Evolutionary conservation across 495 filamentous ascomycete species (phyloP).

Genomic region (Entonaema liquescens): DNA sequence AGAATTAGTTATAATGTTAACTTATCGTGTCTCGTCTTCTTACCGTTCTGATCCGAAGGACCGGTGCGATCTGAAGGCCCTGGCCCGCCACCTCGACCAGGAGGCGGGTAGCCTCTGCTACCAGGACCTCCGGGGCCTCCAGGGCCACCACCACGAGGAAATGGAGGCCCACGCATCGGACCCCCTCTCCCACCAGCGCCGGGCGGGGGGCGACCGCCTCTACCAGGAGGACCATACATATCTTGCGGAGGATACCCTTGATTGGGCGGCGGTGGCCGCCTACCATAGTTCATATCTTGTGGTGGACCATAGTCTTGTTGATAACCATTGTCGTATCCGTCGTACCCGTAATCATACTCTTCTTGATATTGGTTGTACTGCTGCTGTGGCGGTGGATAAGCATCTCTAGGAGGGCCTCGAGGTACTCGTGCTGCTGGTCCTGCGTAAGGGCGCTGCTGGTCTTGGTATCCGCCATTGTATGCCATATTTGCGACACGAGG

Average conservation of each 20-base stretch:
- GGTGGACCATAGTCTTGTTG: slow-evolving; percentile 50
- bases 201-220: slow-evolving; percentile 54
- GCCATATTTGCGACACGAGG: slow-evolving; percentile 46
- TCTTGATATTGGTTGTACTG: slow-evolving; percentile 62
- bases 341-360: slow-evolving; percentile 62
- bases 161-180: slow-evolving; percentile 53
- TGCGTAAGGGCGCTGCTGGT: slow-evolving; percentile 57
- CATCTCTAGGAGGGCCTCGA: slow-evolving; percentile 38
- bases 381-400: slow-evolving; percentile 58
- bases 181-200: slow-evolving; percentile 51
- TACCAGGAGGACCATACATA: slow-evolving; percentile 53
- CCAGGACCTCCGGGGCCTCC: slow-evolving; percentile 43
- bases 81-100: slow-evolving; percentile 50
- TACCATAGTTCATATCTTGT: slow-evolving; percentile 58
- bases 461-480: slow-evolving; percentile 59
- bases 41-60: slow-evolving; percentile 49
- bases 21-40: slow-evolving; percentile 13
- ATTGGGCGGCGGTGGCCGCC: slow-evolving; percentile 58
- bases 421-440: slow-evolving; percentile 55
- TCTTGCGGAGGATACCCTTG: slow-evolving; percentile 61
- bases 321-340: slow-evolving; percentile 58
- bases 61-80: slow-evolving; percentile 48
- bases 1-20: slow-evolving; percentile 24
- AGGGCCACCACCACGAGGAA: slow-evolving; percentile 48
- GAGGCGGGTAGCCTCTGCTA: slow-evolving; percentile 53